A percentile compares a stretch with the other conserved stretches of the same genome.
phyloP scores from a whole-genome alignment of 805 yeast genomes.

The Ogataea haglerorum region DNA sequence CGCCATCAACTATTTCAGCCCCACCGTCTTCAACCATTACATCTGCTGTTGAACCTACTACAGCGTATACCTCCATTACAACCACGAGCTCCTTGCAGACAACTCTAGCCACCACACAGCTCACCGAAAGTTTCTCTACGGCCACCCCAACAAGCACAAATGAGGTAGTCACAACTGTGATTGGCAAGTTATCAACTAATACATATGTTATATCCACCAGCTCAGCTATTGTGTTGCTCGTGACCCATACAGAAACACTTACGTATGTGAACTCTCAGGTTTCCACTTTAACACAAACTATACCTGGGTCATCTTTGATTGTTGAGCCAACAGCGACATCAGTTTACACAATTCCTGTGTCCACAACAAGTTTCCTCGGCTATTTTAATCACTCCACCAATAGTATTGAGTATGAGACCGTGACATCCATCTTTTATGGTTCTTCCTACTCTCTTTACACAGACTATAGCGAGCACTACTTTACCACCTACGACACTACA shows the following conservation, averaged over 20 bases:
- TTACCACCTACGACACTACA: constrained; percentile 7
- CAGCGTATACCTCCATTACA: constrained; percentile 9
- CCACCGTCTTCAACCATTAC: constrained; percentile 11
- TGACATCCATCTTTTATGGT: constrained; percentile 5
- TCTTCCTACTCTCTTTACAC: constrained; percentile 11
- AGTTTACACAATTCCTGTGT: constrained; percentile 7
- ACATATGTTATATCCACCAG: constrained; percentile 19
- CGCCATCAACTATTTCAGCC: constrained; percentile 6
- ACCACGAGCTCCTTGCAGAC: constrained; percentile 10
- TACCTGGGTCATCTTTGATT: constrained; percentile 7
- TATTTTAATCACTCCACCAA: constrained; percentile 12
- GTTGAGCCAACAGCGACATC: constrained; percentile 14
- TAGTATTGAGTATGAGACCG: constrained; percentile 3
- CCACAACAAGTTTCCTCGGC: constrained; percentile 10
- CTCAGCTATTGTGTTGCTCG: constrained; percentile 19
- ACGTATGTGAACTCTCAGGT: constrained; percentile 6
- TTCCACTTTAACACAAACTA: constrained; percentile 3
- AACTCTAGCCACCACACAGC: constrained; percentile 4
- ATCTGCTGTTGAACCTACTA: constrained; percentile 1
- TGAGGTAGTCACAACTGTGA: constrained; percentile 11
- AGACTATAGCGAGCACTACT: constrained; percentile 1
- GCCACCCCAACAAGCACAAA: constrained; percentile 7
- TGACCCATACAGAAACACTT: constrained; percentile 17
- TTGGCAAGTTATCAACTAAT: constrained; percentile 11
- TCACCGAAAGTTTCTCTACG: background rate